These are phyloP conservation scores for Phascolomyces articulosus DNA, from an alignment of 371 early-diverging fungal species.

Conservation along the genomic window DNA sequence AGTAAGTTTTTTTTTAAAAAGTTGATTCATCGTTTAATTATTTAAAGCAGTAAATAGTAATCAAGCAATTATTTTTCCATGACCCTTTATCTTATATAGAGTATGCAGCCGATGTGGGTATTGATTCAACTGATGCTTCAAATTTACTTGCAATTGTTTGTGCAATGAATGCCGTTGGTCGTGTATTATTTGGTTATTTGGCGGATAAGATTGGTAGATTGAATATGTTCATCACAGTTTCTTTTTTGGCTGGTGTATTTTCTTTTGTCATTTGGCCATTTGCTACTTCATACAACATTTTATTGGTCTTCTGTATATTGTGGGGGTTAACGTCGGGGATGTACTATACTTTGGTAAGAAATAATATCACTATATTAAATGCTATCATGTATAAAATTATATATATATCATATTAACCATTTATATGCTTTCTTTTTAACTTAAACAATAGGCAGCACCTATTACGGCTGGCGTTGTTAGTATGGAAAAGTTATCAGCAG, in stretches of 20 bases:
- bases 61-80: not conserved
- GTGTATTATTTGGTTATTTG: conserved; percentile 63
- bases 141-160: conserved; percentile 36
- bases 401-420: not conserved
- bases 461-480: conserved; percentile 61
- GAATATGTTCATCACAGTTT: conserved; percentile 28
- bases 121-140: conserved; percentile 22
- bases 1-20: too few species aligned
- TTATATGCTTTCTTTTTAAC: not conserved
- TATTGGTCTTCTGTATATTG: conserved; percentile 55
- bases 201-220: conserved; percentile 70
- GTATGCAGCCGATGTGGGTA: conserved; percentile 29
- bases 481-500: conserved; percentile 50
- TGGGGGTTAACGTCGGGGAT: conserved; percentile 49
- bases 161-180: conserved; percentile 61
- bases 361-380: not conserved
- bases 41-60: too few species aligned
- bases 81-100: conserved; percentile 10
- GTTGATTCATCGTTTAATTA: too few species aligned
- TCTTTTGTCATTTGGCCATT: conserved; percentile 63
- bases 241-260: conserved; percentile 33
- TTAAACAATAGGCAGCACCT: conserved; percentile 50
- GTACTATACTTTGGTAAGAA: conserved; percentile 30
- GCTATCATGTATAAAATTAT: not conserved
- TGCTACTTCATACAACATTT: conserved; percentile 44